Conservation (phyloP, 257 asterid species). For the Forsythia suspensa region DNA sequence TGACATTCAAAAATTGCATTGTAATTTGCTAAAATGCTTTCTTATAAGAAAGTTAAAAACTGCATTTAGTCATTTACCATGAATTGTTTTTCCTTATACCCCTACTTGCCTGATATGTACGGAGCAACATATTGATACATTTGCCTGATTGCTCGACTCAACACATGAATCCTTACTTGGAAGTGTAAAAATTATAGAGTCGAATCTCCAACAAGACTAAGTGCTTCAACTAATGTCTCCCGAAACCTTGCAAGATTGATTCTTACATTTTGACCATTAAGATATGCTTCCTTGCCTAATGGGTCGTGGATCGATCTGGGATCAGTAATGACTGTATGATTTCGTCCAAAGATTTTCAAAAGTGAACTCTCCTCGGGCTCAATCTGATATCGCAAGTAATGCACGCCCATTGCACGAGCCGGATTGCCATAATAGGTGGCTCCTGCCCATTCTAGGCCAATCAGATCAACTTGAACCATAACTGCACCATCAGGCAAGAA, state of each 20-base stretch:
- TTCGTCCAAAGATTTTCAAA: slow-evolving; percentile 40
- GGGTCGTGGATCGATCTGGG: slow-evolving; percentile 39
- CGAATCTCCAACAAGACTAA: slow-evolving; percentile 40
- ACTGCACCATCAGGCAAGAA: slow-evolving; percentile 72
- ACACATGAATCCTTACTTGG: not conserved
- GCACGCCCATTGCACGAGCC: slow-evolving; percentile 59
- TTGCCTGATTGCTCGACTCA: not conserved
- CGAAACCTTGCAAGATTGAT: slow-evolving; percentile 47
- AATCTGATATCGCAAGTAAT: slow-evolving; percentile 67
- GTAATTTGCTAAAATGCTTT: not conserved
- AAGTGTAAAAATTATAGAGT: not conserved
- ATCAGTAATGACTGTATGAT: slow-evolving; percentile 52
- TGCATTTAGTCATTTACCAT: not conserved
- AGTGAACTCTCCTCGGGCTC: slow-evolving; percentile 78
- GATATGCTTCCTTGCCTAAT: slow-evolving; percentile 60
- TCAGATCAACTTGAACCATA: slow-evolving; percentile 69
- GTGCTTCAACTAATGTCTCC: slow-evolving; percentile 51
- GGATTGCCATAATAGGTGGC: slow-evolving; percentile 64
- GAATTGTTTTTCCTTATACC: not conserved
- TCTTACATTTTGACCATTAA: slow-evolving; percentile 55
- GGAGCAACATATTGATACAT: not conserved
- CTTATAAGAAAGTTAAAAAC: not conserved
- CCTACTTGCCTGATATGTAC: not conserved
- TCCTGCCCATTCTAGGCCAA: slow-evolving; percentile 91
- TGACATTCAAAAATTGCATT: not conserved